Evolutionary conservation across 306 rosid genomes (phyloP).

Genomic region (Coriaria nepalensis): DNA sequence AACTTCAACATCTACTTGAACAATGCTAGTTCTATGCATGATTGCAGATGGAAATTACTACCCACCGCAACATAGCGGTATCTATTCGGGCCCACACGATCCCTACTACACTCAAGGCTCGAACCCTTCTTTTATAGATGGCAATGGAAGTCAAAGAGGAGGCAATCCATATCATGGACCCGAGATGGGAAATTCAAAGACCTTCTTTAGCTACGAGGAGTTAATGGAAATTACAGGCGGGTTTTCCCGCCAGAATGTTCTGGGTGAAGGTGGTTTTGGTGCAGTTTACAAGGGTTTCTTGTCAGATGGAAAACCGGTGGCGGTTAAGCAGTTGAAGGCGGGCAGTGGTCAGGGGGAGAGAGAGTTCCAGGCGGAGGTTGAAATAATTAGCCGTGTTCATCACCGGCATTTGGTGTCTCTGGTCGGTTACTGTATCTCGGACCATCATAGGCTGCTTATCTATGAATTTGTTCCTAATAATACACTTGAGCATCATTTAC

Average conservation of each 20-base stretch:
- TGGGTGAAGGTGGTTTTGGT: conserved; percentile 95
- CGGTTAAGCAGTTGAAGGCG: conserved; percentile 70
- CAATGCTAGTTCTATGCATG: conserved; percentile 14
- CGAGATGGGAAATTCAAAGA: conserved; percentile 27
- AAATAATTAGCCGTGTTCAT: conserved; percentile 74
- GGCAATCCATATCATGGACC: conserved; percentile 15
- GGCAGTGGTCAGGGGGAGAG: conserved; percentile 94
- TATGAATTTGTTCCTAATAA: conserved; percentile 83
- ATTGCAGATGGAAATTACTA: conserved; percentile 39
- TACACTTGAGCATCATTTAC: conserved; percentile 83
- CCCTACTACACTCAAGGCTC: conserved; percentile 21
- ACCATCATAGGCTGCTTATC: conserved; percentile 56
- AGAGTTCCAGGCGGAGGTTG: conserved; percentile 88
- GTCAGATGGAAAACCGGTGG: conserved; percentile 59
- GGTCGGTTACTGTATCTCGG: conserved; percentile 73
- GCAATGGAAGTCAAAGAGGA: conserved; percentile 30
- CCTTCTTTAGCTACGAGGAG: conserved; percentile 51
- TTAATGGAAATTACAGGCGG: conserved; percentile 48
- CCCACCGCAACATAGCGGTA: conserved; percentile 24
- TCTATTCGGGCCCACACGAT: conserved; percentile 22
- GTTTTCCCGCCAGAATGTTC: conserved; percentile 48
- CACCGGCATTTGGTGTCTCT: conserved; percentile 81
- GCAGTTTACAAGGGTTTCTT: conserved; percentile 63
- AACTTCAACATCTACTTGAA: conserved; percentile 7
- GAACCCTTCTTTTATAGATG: conserved; percentile 15